Evolutionary conservation across 805 yeast genomes (phyloP).

Genomic region (Nakazawaea laoshanensis): DNA sequence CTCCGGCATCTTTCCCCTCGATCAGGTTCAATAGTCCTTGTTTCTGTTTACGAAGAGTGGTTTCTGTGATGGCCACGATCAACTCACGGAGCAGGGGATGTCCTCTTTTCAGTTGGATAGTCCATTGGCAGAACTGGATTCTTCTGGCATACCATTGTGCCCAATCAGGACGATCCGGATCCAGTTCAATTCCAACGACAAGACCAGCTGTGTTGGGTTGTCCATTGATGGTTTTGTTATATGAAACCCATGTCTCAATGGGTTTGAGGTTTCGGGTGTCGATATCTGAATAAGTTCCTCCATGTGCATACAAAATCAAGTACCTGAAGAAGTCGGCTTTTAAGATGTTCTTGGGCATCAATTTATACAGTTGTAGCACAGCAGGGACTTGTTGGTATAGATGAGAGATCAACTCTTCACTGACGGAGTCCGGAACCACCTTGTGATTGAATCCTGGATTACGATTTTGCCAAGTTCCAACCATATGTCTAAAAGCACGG

Average conservation of each 20-base stretch:
- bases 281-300: slow-evolving; percentile 89
- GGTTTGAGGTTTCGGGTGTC: slow-evolving; percentile 78
- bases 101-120: slow-evolving; percentile 81
- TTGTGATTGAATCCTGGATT: slow-evolving; percentile 66
- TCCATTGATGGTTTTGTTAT: slow-evolving; percentile 18
- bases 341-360: slow-evolving; percentile 73
- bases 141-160: slow-evolving; percentile 85
- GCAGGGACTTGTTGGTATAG: slow-evolving; percentile 68
- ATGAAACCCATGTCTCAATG: slow-evolving; percentile 66
- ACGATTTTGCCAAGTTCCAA: slow-evolving; percentile 53
- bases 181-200: slow-evolving; percentile 90
- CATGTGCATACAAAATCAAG: slow-evolving; percentile 77
- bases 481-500: slow-evolving; percentile 35
- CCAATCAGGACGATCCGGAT: slow-evolving; percentile 96
- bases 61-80: slow-evolving; percentile 68
- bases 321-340: slow-evolving; percentile 94
- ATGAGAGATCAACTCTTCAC: slow-evolving; percentile 44
- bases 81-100: slow-evolving; percentile 84
- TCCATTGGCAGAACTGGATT: slow-evolving; percentile 96
- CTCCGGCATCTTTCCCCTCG: slow-evolving; percentile 57
- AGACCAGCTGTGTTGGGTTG: slow-evolving; percentile 47
- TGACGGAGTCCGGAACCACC: slow-evolving; percentile 59
- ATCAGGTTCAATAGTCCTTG: slow-evolving; percentile 38
- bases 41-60: slow-evolving; percentile 49
- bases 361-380: slow-evolving; percentile 63